Evolutionary conservation across 2,329 filamentous ascomycete species (phyloP), one percentile per base, ranked within the genome.

Genomic region (Alternaria dauci): DNA sequence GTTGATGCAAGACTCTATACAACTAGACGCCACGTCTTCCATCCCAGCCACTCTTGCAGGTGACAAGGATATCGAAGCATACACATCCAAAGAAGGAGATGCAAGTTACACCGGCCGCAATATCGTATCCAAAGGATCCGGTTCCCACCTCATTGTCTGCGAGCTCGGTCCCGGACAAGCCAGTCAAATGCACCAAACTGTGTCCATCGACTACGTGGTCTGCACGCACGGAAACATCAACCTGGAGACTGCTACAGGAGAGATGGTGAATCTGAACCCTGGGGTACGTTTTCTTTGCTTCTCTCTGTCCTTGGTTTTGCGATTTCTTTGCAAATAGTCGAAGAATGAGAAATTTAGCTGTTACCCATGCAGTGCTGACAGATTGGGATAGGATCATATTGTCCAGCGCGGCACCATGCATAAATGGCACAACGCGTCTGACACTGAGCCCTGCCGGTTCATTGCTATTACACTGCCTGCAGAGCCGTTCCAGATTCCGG

Each of bases 1-100:
- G 30, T 16, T 52, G 14, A 52, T 25, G 5, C 46, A 8, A 47
- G 38, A 9, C 8, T 11, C 36, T 18, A 26, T 12, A 26, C 3
- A 2, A 23, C 26, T 11, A 58, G 83, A 80, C 71, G 81, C 81
- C 12, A 83, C 82, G 5, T 73, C 76, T 28, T 43, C 65, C 47
- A 78, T 80, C 61, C 81, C 79, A 4, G 67, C 79, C 0, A 70
- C 78, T 55, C 74, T 84, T 20, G 80, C 79, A 69, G 52, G 62
- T 48, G 79, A 82, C 62, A 70, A 63, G n/a, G 82, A 84, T 71
- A 63, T 84, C 34, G 56, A 59, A 2, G 70, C 63, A 26, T 81
- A 84, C 69, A 59, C 64, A 1, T 25, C 46, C 2, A 2, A 3
- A 36, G 46, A 48, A n/a, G 46, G 46, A 25, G 47, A 61, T 8